Base-by-base conservation (phyloP, 768 basidiomycete species). In the Boletus reticuloceps region DNA sequence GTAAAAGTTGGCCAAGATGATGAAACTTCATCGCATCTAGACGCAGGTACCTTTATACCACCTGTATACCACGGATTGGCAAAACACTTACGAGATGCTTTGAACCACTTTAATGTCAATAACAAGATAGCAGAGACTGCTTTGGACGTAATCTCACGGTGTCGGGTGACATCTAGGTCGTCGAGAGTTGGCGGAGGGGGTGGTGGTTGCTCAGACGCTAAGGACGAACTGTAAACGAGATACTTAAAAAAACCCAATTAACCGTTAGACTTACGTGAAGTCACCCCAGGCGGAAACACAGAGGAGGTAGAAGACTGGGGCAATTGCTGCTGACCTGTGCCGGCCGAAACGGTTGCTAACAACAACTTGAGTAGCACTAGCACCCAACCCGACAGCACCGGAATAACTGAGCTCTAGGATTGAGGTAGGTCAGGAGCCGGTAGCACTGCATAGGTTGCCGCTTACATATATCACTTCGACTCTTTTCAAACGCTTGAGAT, bases 11-110 rank as follows among this genome's bases (percentile, higher is more conserved):
- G n/a, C 94, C 94, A 22, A 99, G 79, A 70, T 98, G 94, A 71
- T 99, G 95, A 68, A 97, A 98, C 69, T 99, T 98, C 90, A 99
- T 95, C 19, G 89, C 85, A 73, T 98, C 96, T 98, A 61, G 16
- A 27, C 50, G 39, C n/a, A 52, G 38, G 37, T 48, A 27, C 22
- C 39, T 55, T 43, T 50, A 31, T 58, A 20, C 32, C 2, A 42
- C 47, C 17, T 19, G 29, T 9, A 17, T 44, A 34, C 20, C 13
- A 27, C 44, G 45, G 31, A 52, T 22, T 27, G 42, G 20, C 17
- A 39, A 47, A 46, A 45, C 11, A 80, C 94, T 70, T 62, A 98
- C 96, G 97, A 48, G 96, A 98, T 22, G 90, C 91, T 73, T 98
- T 98, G 79, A 98, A 96, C 97, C 97, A 99, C 70, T 98, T 97